Base-by-base conservation (phyloP, 495 filamentous ascomycete species). In the Aspergillus ellipticus region DNA sequence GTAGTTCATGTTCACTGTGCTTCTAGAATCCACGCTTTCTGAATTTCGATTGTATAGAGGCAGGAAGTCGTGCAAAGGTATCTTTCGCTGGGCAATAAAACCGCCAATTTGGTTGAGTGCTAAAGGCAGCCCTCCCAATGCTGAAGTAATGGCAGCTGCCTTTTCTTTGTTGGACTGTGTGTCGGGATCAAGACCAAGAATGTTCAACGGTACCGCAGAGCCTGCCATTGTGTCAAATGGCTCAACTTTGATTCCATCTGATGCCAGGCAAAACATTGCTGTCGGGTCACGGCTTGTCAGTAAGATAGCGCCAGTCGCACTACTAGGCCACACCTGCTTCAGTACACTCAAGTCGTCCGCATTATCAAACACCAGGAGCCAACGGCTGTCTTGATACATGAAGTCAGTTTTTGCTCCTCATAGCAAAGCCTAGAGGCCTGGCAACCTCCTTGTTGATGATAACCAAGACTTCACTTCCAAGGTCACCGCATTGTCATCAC, bases 91-190 rank as follows among this genome's bases (percentile, higher is more conserved):
- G 2, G 20, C 50, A 52, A 52, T 52, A 26, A 66, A 66, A 11
- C 62, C 59, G 22, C 59, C 63, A 31, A 67, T 63, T 51, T 67
- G 62, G 50, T 51, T 63, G 15, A 65, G 55, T 31, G 62, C 65
- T 37, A 67, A 46, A 9, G 65, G 65, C 19, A 65, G 42, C 7
- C 65, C 65, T 24, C 65, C 65, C 22, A 65, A 59, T 41, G 53
- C 33, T 31, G 54, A 50, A 6, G 59, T 58, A 43, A 67, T 56
- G 13, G 46, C 46, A 3, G 35, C 26, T 28, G 45, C 54, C 28
- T 49, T 24, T 43, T 50, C 35, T 29, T 41, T 2, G 33, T 56
- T 42, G 6, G 21, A 29, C 31, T 28, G 33, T 24, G 54, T 42
- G 2, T 31, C 24, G 1, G 35, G 15, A 29, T 50, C 45, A 13